These are phyloP conservation scores for Colletotrichum chrysophilum DNA, from an alignment of 2,329 filamentous ascomycete species.

Conservation along the genomic window DNA sequence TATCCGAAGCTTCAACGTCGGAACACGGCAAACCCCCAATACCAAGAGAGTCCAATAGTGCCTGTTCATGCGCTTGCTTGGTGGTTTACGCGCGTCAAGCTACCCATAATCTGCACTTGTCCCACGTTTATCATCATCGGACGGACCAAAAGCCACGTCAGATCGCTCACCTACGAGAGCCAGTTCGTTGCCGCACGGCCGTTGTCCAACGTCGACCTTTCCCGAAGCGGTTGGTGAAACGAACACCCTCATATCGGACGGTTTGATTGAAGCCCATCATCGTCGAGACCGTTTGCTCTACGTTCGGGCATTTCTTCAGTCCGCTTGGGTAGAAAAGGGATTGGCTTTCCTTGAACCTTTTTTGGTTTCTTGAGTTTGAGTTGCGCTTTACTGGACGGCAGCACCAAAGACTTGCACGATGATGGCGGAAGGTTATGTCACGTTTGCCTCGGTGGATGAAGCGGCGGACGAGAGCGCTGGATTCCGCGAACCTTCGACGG, in stretches of 20 bases:
- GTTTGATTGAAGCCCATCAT: conserved; percentile 6
- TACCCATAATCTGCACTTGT: neutral
- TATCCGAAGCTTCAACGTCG: neutral
- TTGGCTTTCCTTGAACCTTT: neutral
- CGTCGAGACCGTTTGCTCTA: neutral
- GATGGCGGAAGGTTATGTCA: neutral
- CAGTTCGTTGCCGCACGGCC: conserved; percentile 1
- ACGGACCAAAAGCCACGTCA: conserved; percentile 2
- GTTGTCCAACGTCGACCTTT: neutral
- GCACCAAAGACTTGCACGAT: neutral
- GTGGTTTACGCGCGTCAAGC: neutral
- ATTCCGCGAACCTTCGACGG: conserved; percentile 36
- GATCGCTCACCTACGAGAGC: neutral
- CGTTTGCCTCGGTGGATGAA: neutral
- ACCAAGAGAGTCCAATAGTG: neutral
- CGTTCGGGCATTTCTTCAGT: neutral
- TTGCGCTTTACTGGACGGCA: neutral
- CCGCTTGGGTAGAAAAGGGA: neutral
- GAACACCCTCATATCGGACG: conserved; percentile 13
- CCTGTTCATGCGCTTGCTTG: neutral
- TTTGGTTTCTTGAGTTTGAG: neutral
- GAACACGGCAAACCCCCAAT: neutral
- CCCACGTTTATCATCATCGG: neutral
- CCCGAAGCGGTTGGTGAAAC: conserved; percentile 9
- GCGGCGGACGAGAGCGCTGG: neutral